A percentile compares a stretch with the other conserved stretches of the same genome.
Evolutionary conservation across 768 basidiomycete species (phyloP).

Genomic region (Phanerochaete carnosa): DNA sequence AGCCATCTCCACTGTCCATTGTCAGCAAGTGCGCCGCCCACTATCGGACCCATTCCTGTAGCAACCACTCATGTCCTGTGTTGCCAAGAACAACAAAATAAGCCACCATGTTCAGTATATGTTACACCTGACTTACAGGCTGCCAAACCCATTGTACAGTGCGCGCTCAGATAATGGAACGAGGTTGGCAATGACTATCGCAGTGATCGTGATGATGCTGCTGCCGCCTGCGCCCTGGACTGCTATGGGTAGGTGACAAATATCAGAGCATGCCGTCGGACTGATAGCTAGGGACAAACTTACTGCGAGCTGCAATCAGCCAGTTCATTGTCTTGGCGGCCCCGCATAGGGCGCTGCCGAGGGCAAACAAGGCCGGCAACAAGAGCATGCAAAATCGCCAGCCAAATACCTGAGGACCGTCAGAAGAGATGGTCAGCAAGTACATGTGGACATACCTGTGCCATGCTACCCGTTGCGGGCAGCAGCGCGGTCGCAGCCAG

Average conservation of each 20-base stretch:
- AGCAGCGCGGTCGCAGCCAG: slow-evolving; percentile 32
- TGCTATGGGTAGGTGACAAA: slow-evolving; percentile 10
- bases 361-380: slow-evolving; percentile 24
- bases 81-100: no score
- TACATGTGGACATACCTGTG: slow-evolving; percentile 7
- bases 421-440: no score
- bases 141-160: slow-evolving; percentile 25
- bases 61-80: slow-evolving; percentile 16
- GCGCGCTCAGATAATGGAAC: slow-evolving; percentile 35
- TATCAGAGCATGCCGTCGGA: no score
- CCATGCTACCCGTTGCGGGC: slow-evolving; percentile 26
- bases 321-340: slow-evolving; percentile 30
- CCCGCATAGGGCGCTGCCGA: slow-evolving; percentile 35
- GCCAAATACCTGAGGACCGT: slow-evolving; percentile 22
- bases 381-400: slow-evolving; percentile 20
- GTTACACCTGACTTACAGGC: slow-evolving; percentile 21
- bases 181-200: slow-evolving; percentile 34
- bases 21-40: slow-evolving; percentile 22
- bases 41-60: slow-evolving; percentile 21
- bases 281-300: neutral
- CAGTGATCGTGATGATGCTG: slow-evolving; percentile 21
- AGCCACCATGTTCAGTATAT: no score
- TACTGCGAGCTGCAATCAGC: slow-evolving; percentile 33
- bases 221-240: slow-evolving; percentile 26
- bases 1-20: slow-evolving; percentile 25